phyloP scores from a whole-genome alignment of 116 monocot genomes.

The Trichopus zeylanicus region DNA sequence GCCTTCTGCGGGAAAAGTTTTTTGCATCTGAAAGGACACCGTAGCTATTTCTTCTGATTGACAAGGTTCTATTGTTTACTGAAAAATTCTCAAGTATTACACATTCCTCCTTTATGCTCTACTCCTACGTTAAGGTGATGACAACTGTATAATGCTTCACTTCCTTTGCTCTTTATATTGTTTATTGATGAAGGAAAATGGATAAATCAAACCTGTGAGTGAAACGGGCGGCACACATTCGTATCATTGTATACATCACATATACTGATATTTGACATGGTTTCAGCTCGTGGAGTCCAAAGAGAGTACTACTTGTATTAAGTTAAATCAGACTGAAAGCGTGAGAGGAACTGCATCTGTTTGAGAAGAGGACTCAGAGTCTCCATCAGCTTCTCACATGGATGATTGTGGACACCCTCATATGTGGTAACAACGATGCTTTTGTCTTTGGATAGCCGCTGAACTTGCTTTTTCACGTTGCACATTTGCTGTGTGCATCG shows the following conservation, averaged over 20 bases:
- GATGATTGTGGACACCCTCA: conserved; percentile 95
- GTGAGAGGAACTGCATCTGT: conserved; percentile 72
- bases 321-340: conserved; percentile 7
- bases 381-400: conserved; percentile 91
- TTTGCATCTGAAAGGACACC: too few relatives aligned
- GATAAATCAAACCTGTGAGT: background rate
- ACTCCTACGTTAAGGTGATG: too few relatives aligned
- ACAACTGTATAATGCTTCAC: too few relatives aligned
- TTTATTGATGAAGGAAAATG: background rate
- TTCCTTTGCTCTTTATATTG: too few relatives aligned
- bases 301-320: too few relatives aligned
- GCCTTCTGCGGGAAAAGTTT: too few relatives aligned
- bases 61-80: too few relatives aligned
- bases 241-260: background rate
- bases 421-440: conserved; percentile 88
- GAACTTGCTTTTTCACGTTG: conserved; percentile 92
- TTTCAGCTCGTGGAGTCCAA: too few relatives aligned
- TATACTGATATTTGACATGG: background rate
- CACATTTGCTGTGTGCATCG: conserved; percentile 88
- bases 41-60: too few relatives aligned
- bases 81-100: too few relatives aligned
- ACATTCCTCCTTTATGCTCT: too few relatives aligned
- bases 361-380: conserved; percentile 75
- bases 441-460: conserved; percentile 62
- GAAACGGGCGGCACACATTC: background rate